These are phyloP conservation scores for Xerophyta viscosa DNA, from an alignment of 106 monocot genomes.

Conservation along the genomic window DNA sequence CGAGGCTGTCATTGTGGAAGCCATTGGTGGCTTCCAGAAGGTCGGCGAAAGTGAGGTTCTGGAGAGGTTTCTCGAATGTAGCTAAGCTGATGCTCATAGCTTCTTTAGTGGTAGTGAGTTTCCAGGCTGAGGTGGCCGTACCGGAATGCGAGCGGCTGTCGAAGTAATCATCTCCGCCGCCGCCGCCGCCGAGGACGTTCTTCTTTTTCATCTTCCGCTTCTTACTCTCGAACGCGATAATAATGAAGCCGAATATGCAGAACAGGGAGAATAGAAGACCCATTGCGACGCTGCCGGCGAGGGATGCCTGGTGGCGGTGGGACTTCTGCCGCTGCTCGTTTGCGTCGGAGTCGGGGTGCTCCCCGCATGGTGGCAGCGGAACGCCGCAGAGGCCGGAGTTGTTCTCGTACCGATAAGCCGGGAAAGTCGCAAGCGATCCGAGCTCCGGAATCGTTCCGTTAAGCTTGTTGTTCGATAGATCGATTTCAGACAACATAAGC, in stretches of 20 bases:
- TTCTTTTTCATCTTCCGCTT: slow-evolving; percentile 37
- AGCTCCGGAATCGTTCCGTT: slow-evolving; percentile 75
- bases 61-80: slow-evolving; percentile 69
- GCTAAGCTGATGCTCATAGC: slow-evolving; percentile 70
- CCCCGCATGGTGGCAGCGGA: slow-evolving; percentile 35
- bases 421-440: slow-evolving; percentile 66
- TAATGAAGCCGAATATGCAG: slow-evolving; percentile 49
- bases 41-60: slow-evolving; percentile 74
- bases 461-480: slow-evolving; percentile 75
- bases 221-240: slow-evolving; percentile 48
- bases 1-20: slow-evolving; percentile 61
- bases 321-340: slow-evolving; percentile 18
- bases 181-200: slow-evolving; percentile 15
- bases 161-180: slow-evolving; percentile 27
- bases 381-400: slow-evolving; percentile 75
- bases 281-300: slow-evolving; percentile 57
- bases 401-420: slow-evolving; percentile 49
- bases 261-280: slow-evolving; percentile 65
- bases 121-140: slow-evolving; percentile 46
- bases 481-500: slow-evolving; percentile 74
- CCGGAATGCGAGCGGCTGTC: slow-evolving; percentile 60
- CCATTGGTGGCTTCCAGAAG: slow-evolving; percentile 87
- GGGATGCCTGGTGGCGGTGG: slow-evolving; percentile 48
- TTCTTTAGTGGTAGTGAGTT: slow-evolving; percentile 59
- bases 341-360: not conserved